Percentiles rank a stretch among this genome's conserved stretches.
Evolutionary conservation across 805 yeast genomes (phyloP).

Genomic region (Candida loeiensis): DNA sequence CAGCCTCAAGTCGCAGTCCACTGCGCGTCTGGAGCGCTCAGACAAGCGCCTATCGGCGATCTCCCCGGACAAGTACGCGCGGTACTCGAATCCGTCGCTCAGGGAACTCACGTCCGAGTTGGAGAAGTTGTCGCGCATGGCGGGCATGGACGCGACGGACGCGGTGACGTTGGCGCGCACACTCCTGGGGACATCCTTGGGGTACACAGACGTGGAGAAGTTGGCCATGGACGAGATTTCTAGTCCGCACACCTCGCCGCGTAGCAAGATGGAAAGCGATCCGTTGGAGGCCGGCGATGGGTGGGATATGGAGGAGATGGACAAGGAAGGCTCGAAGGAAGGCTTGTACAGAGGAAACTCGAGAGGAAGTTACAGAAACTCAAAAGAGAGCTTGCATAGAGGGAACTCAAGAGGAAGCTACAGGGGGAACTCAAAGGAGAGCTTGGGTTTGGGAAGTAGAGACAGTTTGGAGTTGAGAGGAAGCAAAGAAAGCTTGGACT

Average conservation of each 20-base stretch:
- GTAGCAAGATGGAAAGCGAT: constrained; percentile 1
- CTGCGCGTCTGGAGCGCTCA: background rate
- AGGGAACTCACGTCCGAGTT: constrained; percentile 72
- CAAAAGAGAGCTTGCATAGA: background rate
- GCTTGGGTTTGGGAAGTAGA: no score
- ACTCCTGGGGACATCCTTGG: constrained; percentile 65
- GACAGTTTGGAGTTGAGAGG: background rate
- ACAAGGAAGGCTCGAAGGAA: background rate
- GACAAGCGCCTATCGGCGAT: no score
- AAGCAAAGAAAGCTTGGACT: background rate
- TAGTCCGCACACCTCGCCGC: constrained; percentile 13
- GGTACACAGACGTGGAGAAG: constrained; percentile 50
- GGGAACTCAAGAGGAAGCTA: no score
- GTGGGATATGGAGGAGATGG: no score
- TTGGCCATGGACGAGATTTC: constrained; percentile 14
- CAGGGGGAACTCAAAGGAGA: no score
- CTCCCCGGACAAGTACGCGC: constrained; percentile 1
- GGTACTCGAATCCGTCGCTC: constrained; percentile 52
- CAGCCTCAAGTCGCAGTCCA: background rate
- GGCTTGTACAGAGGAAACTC: background rate
- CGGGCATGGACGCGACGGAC: constrained; percentile 75
- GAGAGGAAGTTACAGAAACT: background rate
- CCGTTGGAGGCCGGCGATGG: no score
- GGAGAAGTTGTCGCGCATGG: constrained; percentile 67
- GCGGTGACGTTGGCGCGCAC: constrained; percentile 82